Percentiles rank a stretch among this genome's conserved stretches.
Evolutionary conservation across 2,329 filamentous ascomycete genomes (phyloP).

Genomic region (Cordyceps militaris): DNA sequence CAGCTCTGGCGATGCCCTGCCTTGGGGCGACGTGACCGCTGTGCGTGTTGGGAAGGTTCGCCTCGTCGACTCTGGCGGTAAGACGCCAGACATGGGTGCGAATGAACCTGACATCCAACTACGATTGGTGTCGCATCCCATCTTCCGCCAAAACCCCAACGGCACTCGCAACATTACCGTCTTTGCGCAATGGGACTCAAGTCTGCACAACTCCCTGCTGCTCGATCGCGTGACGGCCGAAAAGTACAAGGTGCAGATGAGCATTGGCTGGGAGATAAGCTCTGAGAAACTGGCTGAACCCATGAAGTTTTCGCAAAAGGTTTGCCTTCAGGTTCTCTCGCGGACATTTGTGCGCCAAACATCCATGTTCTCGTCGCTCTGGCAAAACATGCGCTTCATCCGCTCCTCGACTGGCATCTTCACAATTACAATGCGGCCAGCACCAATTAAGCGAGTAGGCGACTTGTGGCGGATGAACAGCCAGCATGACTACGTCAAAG

Average conservation of each 20-base stretch:
- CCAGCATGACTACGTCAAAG: conserved; percentile 90
- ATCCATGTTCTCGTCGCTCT: conserved; percentile 80
- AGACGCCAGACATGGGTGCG: conserved; percentile 70
- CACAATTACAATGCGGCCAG: conserved; percentile 76
- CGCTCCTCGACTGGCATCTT: conserved; percentile 84
- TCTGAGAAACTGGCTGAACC: conserved; percentile 80
- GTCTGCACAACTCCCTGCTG: conserved; percentile 81
- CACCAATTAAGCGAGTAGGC: conserved; percentile 82
- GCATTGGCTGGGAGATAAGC: conserved; percentile 76
- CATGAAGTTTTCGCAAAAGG: conserved; percentile 76
- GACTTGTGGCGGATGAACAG: conserved; percentile 97
- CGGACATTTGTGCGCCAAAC: conserved; percentile 78
- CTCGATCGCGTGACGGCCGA: conserved; percentile 93
- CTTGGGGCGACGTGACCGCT: conserved; percentile 76
- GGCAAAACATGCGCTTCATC: conserved; percentile 77
- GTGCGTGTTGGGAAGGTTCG: conserved; percentile 75
- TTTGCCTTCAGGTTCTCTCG: conserved; percentile 77
- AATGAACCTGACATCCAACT: conserved; percentile 68
- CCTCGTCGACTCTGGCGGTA: conserved; percentile 77
- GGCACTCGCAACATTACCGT: conserved; percentile 83
- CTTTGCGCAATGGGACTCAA: conserved; percentile 94
- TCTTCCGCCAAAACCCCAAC: conserved; percentile 78
- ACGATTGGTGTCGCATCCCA: conserved; percentile 69
- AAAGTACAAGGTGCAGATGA: conserved; percentile 84
- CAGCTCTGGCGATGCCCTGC: conserved; percentile 78